Conservation (phyloP, 73 alveolate genomes). For the Loxodes magnus region DNA sequence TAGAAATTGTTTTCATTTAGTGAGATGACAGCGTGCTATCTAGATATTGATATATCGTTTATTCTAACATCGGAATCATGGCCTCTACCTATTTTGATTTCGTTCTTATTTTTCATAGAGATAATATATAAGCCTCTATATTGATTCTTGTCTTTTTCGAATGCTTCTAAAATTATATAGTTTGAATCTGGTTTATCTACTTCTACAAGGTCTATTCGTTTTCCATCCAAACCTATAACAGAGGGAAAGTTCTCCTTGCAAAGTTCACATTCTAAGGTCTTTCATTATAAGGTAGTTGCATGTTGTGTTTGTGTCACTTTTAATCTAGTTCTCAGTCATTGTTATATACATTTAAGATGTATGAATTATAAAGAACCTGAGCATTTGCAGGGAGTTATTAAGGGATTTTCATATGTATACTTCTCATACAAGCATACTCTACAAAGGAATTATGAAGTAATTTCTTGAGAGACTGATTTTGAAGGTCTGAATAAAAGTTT, state of each 20-base stretch:
- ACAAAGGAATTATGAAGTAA: no score
- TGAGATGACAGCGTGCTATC: slow-evolving; percentile 38
- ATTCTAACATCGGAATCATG: slow-evolving; percentile 37
- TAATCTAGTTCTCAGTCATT: slow-evolving; percentile 68
- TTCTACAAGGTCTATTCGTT: neutral
- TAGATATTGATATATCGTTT: slow-evolving; percentile 58
- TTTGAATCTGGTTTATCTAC: neutral
- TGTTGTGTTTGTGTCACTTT: neutral
- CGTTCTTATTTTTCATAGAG: neutral
- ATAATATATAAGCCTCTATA: neutral
- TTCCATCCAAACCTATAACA: neutral
- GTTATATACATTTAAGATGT: slow-evolving; percentile 73
- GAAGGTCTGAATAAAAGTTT: no score
- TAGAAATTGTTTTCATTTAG: slow-evolving; percentile 22
- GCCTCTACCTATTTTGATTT: slow-evolving; percentile 46
- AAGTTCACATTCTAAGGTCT: neutral
- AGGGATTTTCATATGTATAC: slow-evolving; percentile 46
- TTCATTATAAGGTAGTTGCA: neutral
- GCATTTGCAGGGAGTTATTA: slow-evolving; percentile 87
- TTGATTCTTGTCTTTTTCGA: neutral
- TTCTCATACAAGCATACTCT: slow-evolving; percentile 15
- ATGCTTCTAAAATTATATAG: slow-evolving; percentile 8
- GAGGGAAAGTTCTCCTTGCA: neutral
- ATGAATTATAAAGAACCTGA: slow-evolving; percentile 74
- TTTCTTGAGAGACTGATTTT: no score